Evolutionary conservation across 73 alveolate genomes (phyloP), one percentile per base, ranked within the genome.

Genomic region (Symbiodinium natans): DNA sequence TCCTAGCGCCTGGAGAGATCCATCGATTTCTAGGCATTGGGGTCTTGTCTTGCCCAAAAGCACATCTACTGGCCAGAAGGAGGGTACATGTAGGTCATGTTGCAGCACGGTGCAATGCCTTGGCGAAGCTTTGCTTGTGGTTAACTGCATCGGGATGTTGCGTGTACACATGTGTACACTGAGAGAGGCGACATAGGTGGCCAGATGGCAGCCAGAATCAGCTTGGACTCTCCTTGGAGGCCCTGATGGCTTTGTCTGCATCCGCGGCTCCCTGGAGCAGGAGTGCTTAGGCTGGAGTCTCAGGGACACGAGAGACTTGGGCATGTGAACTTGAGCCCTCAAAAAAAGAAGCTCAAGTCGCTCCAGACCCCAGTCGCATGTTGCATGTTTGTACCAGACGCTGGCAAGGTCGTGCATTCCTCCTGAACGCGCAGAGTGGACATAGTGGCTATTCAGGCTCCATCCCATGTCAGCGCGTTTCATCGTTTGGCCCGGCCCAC

Each of bases 221-320:
- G n/a, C n/a, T n/a, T n/a, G n/a, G n/a, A n/a, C n/a, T n/a, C n/a
- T n/a, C n/a, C n/a, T n/a, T n/a, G n/a, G n/a, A 80, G 98, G 98
- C 40, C 98, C 98, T 15, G 98, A 92, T 38, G 98, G 98, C 41
- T 92, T 92, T 31, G 98, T 92, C 27, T 92, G 98, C 54, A 92
- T 92, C 41, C 92, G 98, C 15, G 98, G 98, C 43, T 92, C 98
- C 13, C 83, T 92, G 83, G 98, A 92, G 98, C 98, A 74, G 40
- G 98, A 80, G 83, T 92, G 98, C 68, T 52, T 92, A 46, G 98
- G 98, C 63, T n/a, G 7, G 85, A 27, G 2, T 25, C 95, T 86
- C 17, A n/a, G n/a, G n/a, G n/a, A n/a, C n/a, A n/a, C n/a, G n/a
- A 21, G 71, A 52, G 71, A 52, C 3, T 52, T 10, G 71, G 71